Base-by-base conservation (phyloP, 2,329 filamentous ascomycete species). In the Colletotrichum tropicicola region DNA sequence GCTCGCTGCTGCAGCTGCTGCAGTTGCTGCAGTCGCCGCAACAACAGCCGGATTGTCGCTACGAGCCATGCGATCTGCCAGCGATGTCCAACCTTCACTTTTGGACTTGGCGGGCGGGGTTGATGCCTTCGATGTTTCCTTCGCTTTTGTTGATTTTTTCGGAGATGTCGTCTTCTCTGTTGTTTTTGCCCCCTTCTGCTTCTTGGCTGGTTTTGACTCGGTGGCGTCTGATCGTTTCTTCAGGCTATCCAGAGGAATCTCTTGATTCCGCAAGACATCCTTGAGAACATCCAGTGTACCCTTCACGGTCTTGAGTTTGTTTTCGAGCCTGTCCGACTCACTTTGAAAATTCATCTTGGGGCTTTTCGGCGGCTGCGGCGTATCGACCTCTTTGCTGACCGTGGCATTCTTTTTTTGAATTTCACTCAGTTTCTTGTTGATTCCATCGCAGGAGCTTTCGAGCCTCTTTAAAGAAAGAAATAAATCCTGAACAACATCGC, bases 271-370 rank as follows among this genome's bases (percentile, higher is more conserved):
- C 32, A 82, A 73, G 23, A 80, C 79, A 39, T 73, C 76, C 66
- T 78, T 77, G 53, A 82, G 67, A 4, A 79, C 73, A 13, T 70
- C 66, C 53, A 82, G 68, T 13, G 79, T 79, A 15, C 77, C 78
- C 41, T 75, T 66, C 9, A 82, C 68, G 2, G 76, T 71, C 25
- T 75, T 69, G 48, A 77, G 68, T 57, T 19, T 61, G 13, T 28
- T 32, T 4, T n/a, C n/a, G 3, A 68, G 37, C 53, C 49, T 61
- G 1, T 15, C 23, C 6, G 30, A 47, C 30, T 66, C 28, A n/a
- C 30, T 39, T 52, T 57, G 55, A 55, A 35, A 35, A 17, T 21
- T 8, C 39, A 9, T 43, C 19, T 19, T 19, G 17, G 7, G 6
- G 7, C 15, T 8, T 41, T 17, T 17, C 39, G 9, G 30, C 30